phyloP scores from a whole-genome alignment of 2,329 filamentous ascomycete genomes.

The Exserohilum rostratum region DNA sequence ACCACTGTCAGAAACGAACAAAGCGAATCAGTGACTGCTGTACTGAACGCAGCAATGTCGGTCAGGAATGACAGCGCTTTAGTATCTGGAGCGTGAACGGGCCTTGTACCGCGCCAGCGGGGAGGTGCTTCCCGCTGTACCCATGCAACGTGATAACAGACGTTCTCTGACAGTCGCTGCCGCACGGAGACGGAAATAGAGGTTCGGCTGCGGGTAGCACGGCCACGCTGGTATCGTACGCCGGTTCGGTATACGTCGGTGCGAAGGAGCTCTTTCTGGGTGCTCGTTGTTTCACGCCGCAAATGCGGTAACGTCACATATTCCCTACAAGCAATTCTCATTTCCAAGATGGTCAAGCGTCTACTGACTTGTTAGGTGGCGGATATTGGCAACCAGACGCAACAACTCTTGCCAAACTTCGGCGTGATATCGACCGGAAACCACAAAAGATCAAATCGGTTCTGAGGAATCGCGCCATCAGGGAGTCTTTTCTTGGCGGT shows the following conservation, averaged over 20 bases:
- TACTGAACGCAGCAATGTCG: background rate
- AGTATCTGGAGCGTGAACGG: background rate
- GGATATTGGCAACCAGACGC: conserved; percentile 82
- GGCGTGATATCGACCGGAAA: conserved; percentile 75
- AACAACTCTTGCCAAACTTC: conserved; percentile 67
- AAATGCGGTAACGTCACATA: background rate
- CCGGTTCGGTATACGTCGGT: background rate
- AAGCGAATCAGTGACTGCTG: background rate
- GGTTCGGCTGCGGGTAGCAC: conserved; percentile 6
- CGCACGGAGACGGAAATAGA: background rate
- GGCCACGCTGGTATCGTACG: background rate
- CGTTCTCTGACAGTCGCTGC: background rate
- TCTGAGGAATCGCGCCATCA: conserved; percentile 66
- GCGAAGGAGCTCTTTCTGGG: background rate
- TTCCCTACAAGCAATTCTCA: background rate
- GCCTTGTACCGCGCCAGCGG: background rate
- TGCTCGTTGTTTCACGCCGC: background rate
- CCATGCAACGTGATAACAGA: conserved; percentile 1
- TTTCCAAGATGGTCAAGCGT: background rate
- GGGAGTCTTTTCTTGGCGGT: conserved; percentile 67
- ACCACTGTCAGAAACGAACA: conserved; percentile 6
- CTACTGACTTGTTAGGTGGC: conserved; percentile 61
- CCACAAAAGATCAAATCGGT: conserved; percentile 72
- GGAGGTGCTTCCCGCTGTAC: background rate
- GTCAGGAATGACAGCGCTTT: conserved; percentile 1